phyloP scores from a whole-genome alignment of 305 asterid species.

The Euphrasia arctica region DNA sequence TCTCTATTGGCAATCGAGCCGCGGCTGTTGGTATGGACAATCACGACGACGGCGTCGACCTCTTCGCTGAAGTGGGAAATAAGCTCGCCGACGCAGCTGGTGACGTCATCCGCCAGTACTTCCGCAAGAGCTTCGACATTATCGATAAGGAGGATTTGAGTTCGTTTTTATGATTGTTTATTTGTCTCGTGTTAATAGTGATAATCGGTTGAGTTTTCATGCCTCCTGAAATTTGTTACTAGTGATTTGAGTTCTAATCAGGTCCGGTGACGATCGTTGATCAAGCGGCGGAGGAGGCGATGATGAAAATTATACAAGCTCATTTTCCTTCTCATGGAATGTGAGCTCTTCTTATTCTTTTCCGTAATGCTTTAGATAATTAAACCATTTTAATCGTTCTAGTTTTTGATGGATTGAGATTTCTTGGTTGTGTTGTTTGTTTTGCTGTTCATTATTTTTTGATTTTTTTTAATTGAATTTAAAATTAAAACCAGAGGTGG shows the following conservation, averaged over 20 bases:
- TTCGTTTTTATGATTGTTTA: conserved; percentile 26
- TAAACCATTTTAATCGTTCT: too few relatives aligned
- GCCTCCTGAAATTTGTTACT: conserved; percentile 1
- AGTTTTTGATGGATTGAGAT: too few relatives aligned
- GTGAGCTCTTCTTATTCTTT: conserved; percentile 38
- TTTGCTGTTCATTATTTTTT: too few relatives aligned
- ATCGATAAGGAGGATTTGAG: conserved; percentile 76
- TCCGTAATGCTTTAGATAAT: not conserved
- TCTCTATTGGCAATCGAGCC: conserved; percentile 30
- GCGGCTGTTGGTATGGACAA: conserved; percentile 34
- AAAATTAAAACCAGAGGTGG: not conserved
- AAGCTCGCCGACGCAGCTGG: conserved; percentile 90
- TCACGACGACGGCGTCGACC: conserved; percentile 56
- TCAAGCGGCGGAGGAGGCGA: conserved; percentile 90
- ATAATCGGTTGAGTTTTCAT: conserved; percentile 8
- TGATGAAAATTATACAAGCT: conserved; percentile 70
- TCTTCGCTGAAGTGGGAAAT: conserved; percentile 61
- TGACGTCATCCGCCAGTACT: conserved; percentile 71
- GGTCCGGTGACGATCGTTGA: conserved; percentile 99
- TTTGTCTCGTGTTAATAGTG: not conserved
- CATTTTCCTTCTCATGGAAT: conserved; percentile 84
- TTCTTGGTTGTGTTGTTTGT: too few relatives aligned
- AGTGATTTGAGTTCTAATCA: conserved; percentile 31
- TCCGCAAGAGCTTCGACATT: conserved; percentile 75
- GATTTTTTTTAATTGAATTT: too few relatives aligned